Evolutionary conservation across 768 basidiomycete genomes (phyloP).

Genomic region (Russula vinacea): DNA sequence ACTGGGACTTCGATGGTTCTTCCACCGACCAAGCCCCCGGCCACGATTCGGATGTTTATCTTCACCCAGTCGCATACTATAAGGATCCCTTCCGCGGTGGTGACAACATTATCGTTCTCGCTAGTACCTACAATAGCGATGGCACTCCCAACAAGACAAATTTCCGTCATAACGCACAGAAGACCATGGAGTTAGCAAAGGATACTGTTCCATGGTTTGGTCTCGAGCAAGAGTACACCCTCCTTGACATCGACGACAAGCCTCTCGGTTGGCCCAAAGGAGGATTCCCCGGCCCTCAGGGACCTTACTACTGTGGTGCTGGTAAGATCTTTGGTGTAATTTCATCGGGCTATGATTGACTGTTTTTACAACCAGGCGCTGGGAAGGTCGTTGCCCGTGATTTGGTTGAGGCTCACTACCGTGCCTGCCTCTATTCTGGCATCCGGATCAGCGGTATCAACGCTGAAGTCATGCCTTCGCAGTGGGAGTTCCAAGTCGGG

Average conservation of each 20-base stretch:
- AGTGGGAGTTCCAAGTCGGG: slow-evolving; percentile 99
- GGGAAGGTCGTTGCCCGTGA: slow-evolving; percentile 99
- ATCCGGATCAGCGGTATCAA: slow-evolving; percentile 99
- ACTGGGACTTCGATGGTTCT: slow-evolving; percentile 99
- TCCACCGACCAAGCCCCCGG: slow-evolving; percentile 98
- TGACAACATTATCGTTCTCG: slow-evolving; percentile 95
- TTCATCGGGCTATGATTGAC: not conserved
- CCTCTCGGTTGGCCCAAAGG: slow-evolving; percentile 98
- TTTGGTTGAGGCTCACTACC: slow-evolving; percentile 98
- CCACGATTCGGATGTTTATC: slow-evolving; percentile 94
- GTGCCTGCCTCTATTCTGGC: slow-evolving; percentile 90
- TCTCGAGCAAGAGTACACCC: slow-evolving; percentile 98
- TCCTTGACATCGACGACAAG: slow-evolving; percentile 86
- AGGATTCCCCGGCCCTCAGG: slow-evolving; percentile 99
- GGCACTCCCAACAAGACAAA: slow-evolving; percentile 98
- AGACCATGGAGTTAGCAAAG: slow-evolving; percentile 92
- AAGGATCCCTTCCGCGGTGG: slow-evolving; percentile 99
- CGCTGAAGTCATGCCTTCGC: slow-evolving; percentile 99
- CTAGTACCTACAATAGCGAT: slow-evolving; percentile 98
- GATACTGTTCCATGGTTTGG: slow-evolving; percentile 89
- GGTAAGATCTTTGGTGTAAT: slow-evolving; percentile 49
- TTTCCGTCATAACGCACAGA: slow-evolving; percentile 89
- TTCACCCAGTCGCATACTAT: slow-evolving; percentile 96
- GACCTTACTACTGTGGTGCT: slow-evolving; percentile 99
- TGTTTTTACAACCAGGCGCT: slow-evolving; percentile 54